Conservation (phyloP, 1,284 basidiomycete genomes). For the Cryptococcus wingfieldii region DNA sequence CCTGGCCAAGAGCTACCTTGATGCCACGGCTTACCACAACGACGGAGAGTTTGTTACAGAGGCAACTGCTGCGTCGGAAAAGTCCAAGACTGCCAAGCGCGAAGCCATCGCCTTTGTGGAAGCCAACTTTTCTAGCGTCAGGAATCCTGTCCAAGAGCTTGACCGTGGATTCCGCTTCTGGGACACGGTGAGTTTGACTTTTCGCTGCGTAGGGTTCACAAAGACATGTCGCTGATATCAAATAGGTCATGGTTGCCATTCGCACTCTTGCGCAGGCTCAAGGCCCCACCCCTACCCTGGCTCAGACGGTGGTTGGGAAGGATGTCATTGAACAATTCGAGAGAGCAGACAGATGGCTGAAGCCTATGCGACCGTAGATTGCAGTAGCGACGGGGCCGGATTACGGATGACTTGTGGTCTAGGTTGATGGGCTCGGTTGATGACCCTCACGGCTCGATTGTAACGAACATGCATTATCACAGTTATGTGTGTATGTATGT, state of each 20-base stretch:
- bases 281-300: conserved; percentile 63
- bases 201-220: neutral
- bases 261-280: conserved; percentile 74
- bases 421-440: neutral
- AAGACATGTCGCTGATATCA: neutral
- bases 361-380: conserved; percentile 75
- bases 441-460: too few species aligned
- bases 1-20: conserved; percentile 90
- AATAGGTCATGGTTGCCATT: conserved; percentile 79
- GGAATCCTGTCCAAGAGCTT: conserved; percentile 78
- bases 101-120: conserved; percentile 87
- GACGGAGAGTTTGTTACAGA: conserved; percentile 60
- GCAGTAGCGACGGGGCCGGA: neutral
- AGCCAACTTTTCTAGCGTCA: conserved; percentile 86
- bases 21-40: conserved; percentile 76
- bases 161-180: conserved; percentile 97
- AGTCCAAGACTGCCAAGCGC: conserved; percentile 75
- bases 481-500: too few species aligned
- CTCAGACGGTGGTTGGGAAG: conserved; percentile 36
- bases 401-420: neutral
- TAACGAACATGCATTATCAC: too few species aligned
- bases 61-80: conserved; percentile 60
- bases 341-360: conserved; percentile 86
- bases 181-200: conserved; percentile 71
- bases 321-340: conserved; percentile 90